Base-by-base conservation (phyloP, 768 basidiomycete genomes). In the Tylopilus balloui region DNA sequence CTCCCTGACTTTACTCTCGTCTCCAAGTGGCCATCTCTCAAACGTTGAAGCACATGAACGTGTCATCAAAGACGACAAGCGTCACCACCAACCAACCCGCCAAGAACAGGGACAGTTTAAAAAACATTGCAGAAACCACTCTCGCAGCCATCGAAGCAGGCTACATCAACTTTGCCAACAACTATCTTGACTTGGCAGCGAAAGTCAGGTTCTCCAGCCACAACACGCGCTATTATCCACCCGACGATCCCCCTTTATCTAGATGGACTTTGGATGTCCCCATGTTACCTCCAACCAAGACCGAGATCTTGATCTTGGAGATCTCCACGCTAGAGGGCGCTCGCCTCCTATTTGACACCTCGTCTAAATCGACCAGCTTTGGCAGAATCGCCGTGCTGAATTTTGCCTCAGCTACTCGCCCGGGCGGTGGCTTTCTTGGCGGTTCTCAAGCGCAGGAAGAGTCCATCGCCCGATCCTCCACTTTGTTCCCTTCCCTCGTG, bases 391-490 rank as follows among this genome's bases (percentile, higher is more conserved):
- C 85, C 17, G 67, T 89, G 14, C 77, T 90, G 24, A 89, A 83
- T 61, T 89, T 89, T 58, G 87, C 87, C 2, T 85, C 83, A 1
- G 86, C 88, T 4, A 84, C 77, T 43, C 79, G 80, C 31, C 83
- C 85, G 1, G 87, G 88, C 2, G 87, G 88, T 4, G 88, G 88
- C 6, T 89, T 91, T 66, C 73, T 78, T 50, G 73, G 66, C 47
- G 88, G 88, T 14, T 79, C 85, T 0, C 79, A 81, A 50, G 88
- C 88, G 2, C 88, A 91, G 58, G 88, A 91, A 63, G 88, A 91
- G 64, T 83, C 82, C 31, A 77, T 91, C 57, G 86, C 88, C 11
- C 80, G 88, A 35, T 79, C 86, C 5, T 88, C 86, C 11, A 84
- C 83, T 6, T 68, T 91, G 6, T 86, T 83, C 55, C 70, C 76